phyloP scores from a whole-genome alignment of 495 filamentous ascomycete species.

The Penicillium pancosmium region DNA sequence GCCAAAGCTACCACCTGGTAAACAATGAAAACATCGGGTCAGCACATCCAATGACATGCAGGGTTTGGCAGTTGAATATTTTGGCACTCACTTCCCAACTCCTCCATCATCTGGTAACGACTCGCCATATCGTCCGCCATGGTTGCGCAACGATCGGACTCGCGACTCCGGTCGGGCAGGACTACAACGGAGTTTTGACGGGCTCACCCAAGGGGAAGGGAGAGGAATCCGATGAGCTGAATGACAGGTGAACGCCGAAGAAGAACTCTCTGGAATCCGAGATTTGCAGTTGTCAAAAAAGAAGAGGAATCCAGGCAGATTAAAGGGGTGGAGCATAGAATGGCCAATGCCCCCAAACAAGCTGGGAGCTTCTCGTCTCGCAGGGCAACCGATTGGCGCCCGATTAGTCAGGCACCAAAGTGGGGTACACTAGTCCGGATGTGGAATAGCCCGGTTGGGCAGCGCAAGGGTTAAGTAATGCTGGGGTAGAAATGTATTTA shows the following conservation, averaged over 20 bases:
- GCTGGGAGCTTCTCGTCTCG: slow-evolving; percentile 32
- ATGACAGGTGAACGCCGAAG: slow-evolving; percentile 4
- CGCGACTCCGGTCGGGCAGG: slow-evolving; percentile 23
- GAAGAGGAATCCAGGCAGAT: slow-evolving; percentile 18
- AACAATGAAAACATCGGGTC: slow-evolving; percentile 20
- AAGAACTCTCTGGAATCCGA: slow-evolving; percentile 12
- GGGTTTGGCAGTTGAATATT: neutral
- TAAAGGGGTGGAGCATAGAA: slow-evolving; percentile 34
- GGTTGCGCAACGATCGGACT: slow-evolving; percentile 29
- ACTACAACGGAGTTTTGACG: slow-evolving; percentile 17
- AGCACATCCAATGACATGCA: slow-evolving; percentile 10
- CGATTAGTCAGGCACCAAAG: slow-evolving; percentile 22
- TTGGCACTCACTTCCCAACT: slow-evolving; percentile 77
- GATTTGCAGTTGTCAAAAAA: slow-evolving; percentile 12
- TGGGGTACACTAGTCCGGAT: slow-evolving; percentile 13
- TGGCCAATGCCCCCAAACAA: slow-evolving; percentile 36
- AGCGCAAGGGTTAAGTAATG: slow-evolving; percentile 16
- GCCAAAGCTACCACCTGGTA: slow-evolving; percentile 87
- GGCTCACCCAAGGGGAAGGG: slow-evolving; percentile 23
- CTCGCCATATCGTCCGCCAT: slow-evolving; percentile 69
- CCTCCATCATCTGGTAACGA: slow-evolving; percentile 88
- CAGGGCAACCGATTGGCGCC: slow-evolving; percentile 42
- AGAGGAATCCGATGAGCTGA: slow-evolving; percentile 9
- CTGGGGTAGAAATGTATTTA: too few relatives aligned
- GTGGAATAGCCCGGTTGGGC: slow-evolving; percentile 2